Evolutionary conservation across 768 basidiomycete genomes (phyloP).

Genomic region (Xerocomellus intermedius): DNA sequence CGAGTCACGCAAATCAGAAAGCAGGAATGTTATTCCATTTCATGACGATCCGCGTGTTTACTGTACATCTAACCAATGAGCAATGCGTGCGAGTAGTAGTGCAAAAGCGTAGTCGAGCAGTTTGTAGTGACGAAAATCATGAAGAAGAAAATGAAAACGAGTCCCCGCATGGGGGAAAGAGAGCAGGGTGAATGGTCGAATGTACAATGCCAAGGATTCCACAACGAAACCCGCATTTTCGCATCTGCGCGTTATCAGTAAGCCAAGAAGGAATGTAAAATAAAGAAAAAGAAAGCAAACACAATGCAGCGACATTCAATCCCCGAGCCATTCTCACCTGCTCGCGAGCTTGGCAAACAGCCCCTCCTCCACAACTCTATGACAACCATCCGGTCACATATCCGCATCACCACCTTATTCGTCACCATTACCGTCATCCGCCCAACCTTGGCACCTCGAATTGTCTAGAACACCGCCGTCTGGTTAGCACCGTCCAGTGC

Average conservation of each 20-base stretch:
- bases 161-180: background rate
- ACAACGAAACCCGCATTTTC: background rate
- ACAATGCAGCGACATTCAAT: constrained; percentile 15
- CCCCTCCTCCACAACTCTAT: constrained; percentile 76
- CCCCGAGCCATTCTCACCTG: constrained; percentile 66
- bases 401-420: constrained; percentile 89
- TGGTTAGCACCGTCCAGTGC: constrained; percentile 88
- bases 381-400: constrained; percentile 88
- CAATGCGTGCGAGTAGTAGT: constrained; percentile 26
- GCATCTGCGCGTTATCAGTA: background rate
- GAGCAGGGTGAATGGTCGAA: constrained; percentile 20
- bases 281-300: background rate
- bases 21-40: background rate
- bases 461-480: constrained; percentile 75
- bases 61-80: constrained; percentile 3
- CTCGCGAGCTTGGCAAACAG: constrained; percentile 75
- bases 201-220: constrained; percentile 5
- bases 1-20: background rate
- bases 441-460: constrained; percentile 59
- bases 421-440: constrained; percentile 91
- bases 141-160: background rate
- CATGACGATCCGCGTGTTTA: background rate
- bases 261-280: background rate
- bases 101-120: constrained; percentile 20
- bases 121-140: background rate